Evolutionary conservation across 768 basidiomycete species (phyloP).

Genomic region (Glaciozyma martinii): DNA sequence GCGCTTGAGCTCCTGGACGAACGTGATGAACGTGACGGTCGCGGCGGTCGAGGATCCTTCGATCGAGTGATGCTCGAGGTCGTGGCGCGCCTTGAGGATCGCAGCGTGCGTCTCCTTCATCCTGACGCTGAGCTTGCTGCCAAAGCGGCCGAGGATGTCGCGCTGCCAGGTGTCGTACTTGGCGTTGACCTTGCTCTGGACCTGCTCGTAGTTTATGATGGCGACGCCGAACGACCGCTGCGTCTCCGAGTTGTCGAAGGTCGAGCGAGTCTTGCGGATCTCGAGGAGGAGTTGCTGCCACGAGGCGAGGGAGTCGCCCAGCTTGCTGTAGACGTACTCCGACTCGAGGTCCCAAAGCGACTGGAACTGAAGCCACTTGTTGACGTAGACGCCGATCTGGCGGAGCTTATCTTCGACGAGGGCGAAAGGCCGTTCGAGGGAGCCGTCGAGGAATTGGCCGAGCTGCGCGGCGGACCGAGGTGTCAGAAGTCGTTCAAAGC

Average conservation of each 20-base stretch:
- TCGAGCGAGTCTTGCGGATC: conserved; percentile 91
- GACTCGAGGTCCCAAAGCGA: conserved; percentile 97
- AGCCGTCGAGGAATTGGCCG: conserved; percentile 60
- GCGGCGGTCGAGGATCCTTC: conserved; percentile 90
- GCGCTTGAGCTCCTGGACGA: conserved; percentile 96
- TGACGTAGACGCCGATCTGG: conserved; percentile 80
- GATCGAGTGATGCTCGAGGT: conserved; percentile 91
- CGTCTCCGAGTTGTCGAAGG: conserved; percentile 93
- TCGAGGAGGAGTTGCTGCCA: conserved; percentile 93
- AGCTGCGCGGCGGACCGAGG: conserved; percentile 46
- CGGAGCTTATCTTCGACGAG: conserved; percentile 82
- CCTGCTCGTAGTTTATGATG: conserved; percentile 94
- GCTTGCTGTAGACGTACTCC: conserved; percentile 88
- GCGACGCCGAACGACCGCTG: conserved; percentile 85
- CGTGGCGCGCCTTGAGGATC: conserved; percentile 86
- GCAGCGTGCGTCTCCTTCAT: conserved; percentile 98
- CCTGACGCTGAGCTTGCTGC: conserved; percentile 78
- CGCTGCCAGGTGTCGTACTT: conserved; percentile 98
- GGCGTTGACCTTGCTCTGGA: conserved; percentile 91
- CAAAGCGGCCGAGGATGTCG: conserved; percentile 85
- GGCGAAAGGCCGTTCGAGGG: conserved; percentile 69
- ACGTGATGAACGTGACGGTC: conserved; percentile 97
- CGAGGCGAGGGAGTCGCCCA: conserved; percentile 82
- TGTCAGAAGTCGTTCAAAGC: not conserved
- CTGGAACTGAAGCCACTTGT: conserved; percentile 98